A percentile compares a stretch with the other conserved stretches of the same genome.
These are phyloP conservation scores for Starmerella floris DNA, from an alignment of 805 yeast species.

Conservation along the genomic window DNA sequence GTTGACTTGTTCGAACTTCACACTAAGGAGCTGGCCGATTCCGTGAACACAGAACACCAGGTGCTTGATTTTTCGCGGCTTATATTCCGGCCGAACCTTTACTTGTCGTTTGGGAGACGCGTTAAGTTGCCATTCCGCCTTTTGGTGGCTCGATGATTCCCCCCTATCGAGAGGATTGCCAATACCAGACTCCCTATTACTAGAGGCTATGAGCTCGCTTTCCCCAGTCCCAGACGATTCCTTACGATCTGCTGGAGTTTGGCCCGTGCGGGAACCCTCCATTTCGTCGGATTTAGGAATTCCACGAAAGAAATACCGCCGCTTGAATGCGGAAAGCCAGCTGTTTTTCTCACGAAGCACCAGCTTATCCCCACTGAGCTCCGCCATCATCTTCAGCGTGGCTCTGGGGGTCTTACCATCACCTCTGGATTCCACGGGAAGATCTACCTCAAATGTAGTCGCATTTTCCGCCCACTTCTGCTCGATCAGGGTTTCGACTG, in stretches of 20 bases:
- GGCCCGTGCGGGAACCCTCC: not conserved
- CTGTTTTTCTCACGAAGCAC: not conserved
- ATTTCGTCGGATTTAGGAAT: conserved; percentile 1
- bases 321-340: conserved; percentile 5
- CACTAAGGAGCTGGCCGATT: conserved; percentile 78
- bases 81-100: conserved; percentile 7
- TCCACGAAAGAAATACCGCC: conserved; percentile 3
- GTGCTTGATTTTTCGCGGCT: conserved; percentile 30
- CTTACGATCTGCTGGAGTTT: not conserved
- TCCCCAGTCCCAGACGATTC: not conserved
- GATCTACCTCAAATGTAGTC: not conserved
- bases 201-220: not conserved
- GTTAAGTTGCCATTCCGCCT: not conserved
- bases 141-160: not conserved
- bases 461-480: conserved; percentile 28
- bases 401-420: conserved; percentile 16
- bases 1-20: conserved; percentile 64
- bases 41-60: conserved; percentile 87
- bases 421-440: no score
- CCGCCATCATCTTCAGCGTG: not conserved
- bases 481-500: conserved; percentile 48
- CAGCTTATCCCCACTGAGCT: not conserved
- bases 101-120: not conserved
- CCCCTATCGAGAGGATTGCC: no score
- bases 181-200: no score